Conservation (phyloP, 345 rosid species). For the sweet orange (Citrus sinensis) region DNA sequence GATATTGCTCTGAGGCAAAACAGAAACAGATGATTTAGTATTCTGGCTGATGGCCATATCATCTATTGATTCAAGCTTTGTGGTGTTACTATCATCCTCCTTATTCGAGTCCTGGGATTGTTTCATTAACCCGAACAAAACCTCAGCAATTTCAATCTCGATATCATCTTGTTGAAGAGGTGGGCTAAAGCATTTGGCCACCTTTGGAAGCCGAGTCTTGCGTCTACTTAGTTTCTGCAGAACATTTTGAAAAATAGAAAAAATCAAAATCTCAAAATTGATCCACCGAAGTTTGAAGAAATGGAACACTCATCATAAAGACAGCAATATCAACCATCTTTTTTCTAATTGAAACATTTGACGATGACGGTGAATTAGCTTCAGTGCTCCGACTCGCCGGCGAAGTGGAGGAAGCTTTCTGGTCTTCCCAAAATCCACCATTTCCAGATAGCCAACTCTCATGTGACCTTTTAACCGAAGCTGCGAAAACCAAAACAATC, state of each 20-base stretch:
- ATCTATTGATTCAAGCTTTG: constrained; percentile 27
- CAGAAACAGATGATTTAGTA: constrained; percentile 6
- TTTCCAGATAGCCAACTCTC: constrained; percentile 46
- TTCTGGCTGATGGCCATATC: constrained; percentile 3
- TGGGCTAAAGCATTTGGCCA: constrained; percentile 31
- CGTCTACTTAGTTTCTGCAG: constrained; percentile 34
- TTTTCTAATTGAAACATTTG: constrained; percentile 41
- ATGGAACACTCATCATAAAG: neutral
- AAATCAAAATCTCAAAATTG: constrained; percentile 4
- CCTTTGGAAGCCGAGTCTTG: constrained; percentile 36
- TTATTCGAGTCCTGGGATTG: constrained; percentile 37
- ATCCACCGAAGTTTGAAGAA: neutral
- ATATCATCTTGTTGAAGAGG: constrained; percentile 47
- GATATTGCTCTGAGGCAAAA: constrained; percentile 8
- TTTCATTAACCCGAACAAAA: constrained; percentile 47
- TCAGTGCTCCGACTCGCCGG: constrained; percentile 37
- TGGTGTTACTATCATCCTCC: constrained; percentile 25
- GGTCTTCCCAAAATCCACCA: constrained; percentile 42
- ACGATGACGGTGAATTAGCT: constrained; percentile 40
- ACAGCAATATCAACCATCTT: constrained; percentile 35
- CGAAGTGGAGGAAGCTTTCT: constrained; percentile 37
- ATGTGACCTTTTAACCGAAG: constrained; percentile 53
- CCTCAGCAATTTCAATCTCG: constrained; percentile 69
- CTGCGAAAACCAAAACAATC: constrained; percentile 21
- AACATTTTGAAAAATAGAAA: neutral